phyloP scores from a whole-genome alignment of 305 asterid genomes.

The Ilex paraguariensis region DNA sequence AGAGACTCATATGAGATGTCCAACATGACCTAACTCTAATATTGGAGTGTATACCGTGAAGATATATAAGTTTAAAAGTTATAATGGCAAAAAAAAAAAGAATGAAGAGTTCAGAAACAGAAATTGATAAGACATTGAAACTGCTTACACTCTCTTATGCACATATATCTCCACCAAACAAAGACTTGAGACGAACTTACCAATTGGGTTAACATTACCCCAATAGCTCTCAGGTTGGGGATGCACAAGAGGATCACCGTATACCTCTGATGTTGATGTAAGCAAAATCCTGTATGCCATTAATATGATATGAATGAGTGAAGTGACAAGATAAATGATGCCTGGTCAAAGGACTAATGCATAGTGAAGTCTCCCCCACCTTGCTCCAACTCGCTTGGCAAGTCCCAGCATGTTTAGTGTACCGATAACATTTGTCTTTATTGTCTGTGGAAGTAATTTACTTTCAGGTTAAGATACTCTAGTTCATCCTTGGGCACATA shows the following conservation, averaged over 20 bases:
- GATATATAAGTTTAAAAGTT: too few relatives aligned
- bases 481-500: too few relatives aligned
- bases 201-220: slow-evolving; percentile 50
- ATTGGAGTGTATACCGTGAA: too few relatives aligned
- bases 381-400: slow-evolving; percentile 51
- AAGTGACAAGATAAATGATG: background rate
- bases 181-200: slow-evolving; percentile 16
- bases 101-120: too few relatives aligned
- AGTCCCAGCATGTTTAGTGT: slow-evolving; percentile 49
- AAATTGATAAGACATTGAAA: too few relatives aligned
- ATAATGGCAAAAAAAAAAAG: too few relatives aligned
- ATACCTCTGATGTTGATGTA: slow-evolving; percentile 50
- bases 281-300: slow-evolving; percentile 26
- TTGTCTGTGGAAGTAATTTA: slow-evolving; percentile 23
- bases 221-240: slow-evolving; percentile 46
- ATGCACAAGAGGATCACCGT: slow-evolving; percentile 49
- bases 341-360: background rate
- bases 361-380: slow-evolving; percentile 18
- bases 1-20: too few relatives aligned
- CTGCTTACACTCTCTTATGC: too few relatives aligned
- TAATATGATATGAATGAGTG: background rate
- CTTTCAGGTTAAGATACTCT: too few relatives aligned
- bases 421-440: slow-evolving; percentile 49
- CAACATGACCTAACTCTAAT: too few relatives aligned
- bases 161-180: too few relatives aligned